Conservation (phyloP, 1,284 basidiomycete species). For the Phylloporus gajari region DNA sequence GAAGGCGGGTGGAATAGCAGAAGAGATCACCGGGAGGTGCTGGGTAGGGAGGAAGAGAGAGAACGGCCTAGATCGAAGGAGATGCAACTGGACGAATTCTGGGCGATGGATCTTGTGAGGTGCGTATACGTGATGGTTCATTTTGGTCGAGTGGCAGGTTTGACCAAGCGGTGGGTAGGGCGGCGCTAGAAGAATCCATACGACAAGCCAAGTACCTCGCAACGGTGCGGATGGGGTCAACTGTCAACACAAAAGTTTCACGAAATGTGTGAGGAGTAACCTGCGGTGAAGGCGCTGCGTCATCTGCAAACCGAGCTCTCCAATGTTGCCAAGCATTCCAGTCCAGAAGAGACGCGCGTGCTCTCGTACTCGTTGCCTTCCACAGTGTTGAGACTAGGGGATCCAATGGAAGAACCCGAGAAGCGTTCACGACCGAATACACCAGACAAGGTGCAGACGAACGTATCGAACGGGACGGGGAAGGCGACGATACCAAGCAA, state of each 20-base stretch:
- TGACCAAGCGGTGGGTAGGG: constrained; percentile 49
- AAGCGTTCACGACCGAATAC: constrained; percentile 52
- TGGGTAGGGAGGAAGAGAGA: constrained; percentile 26
- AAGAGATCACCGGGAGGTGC: too few relatives aligned
- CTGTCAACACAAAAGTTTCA: constrained; percentile 65
- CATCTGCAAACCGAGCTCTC: constrained; percentile 78
- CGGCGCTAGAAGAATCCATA: constrained; percentile 66
- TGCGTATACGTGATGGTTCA: constrained; percentile 40
- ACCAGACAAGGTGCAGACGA: constrained; percentile 46
- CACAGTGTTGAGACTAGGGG: constrained; percentile 14
- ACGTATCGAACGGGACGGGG: constrained; percentile 41
- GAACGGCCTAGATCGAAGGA: constrained; percentile 44
- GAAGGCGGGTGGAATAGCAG: not conserved
- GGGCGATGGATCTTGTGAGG: constrained; percentile 76
- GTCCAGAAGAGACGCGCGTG: constrained; percentile 65
- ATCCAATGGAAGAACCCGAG: constrained; percentile 36
- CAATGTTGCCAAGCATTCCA: constrained; percentile 73
- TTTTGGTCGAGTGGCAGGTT: not conserved
- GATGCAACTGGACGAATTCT: constrained; percentile 76
- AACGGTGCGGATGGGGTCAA: constrained; percentile 58
- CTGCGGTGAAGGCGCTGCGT: constrained; percentile 71
- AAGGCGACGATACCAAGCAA: constrained; percentile 29
- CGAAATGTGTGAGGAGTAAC: constrained; percentile 76
- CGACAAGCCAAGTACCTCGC: constrained; percentile 68
- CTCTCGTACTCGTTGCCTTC: constrained; percentile 69